Base-by-base conservation (phyloP, 2,329 filamentous ascomycete genomes). In the Penicillium sp. region DNA sequence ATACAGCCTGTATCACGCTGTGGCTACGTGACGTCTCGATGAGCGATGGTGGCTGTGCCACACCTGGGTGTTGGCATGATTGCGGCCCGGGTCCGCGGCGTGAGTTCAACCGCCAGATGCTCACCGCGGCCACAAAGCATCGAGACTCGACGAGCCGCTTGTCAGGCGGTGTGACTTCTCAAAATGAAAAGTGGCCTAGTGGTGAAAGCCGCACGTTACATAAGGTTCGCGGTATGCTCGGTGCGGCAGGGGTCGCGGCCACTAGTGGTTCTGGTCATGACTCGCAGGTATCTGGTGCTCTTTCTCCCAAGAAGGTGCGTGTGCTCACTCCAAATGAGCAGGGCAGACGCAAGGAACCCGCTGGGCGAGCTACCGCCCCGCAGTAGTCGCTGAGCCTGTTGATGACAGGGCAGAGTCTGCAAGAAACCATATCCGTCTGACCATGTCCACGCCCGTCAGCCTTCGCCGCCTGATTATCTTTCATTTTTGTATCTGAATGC, bases 21-120 rank as follows among this genome's bases (percentile, higher is more conserved):
- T 83, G 81, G 80, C 76, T 81, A 46, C 66, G 66, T 13, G 72
- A 77, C 45, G 54, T 71, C 18, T 62, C 72, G 29, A 69, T 72
- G 34, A 73, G 69, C 34, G 74, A 77, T 52, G 80, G 79, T 12
- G 74, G 73, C 28, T 84, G 81, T 66, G 75, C 79, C 3, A 80
- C 76, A 6, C 72, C 75, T 41, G 81, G 79, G 13, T 84, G 81
- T 62, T 66, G 76, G 45, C 82, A 81, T 56, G 79, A 82, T 57
- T 84, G 81, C 54, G 75, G 75, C 2, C 71, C 73, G 2, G 78
- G 79, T 9, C 68, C 68, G 4, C 66, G 71, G 43, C 66, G 73
- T 37, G 66, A 74, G 39, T 52, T 66, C 32, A 67, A 72, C 47
- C 66, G 71, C 29, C 56, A 62, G 40, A 46, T 61, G 34, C 45